Conservation (phyloP, 805 yeast genomes). For the Starmerella roubikii region DNA sequence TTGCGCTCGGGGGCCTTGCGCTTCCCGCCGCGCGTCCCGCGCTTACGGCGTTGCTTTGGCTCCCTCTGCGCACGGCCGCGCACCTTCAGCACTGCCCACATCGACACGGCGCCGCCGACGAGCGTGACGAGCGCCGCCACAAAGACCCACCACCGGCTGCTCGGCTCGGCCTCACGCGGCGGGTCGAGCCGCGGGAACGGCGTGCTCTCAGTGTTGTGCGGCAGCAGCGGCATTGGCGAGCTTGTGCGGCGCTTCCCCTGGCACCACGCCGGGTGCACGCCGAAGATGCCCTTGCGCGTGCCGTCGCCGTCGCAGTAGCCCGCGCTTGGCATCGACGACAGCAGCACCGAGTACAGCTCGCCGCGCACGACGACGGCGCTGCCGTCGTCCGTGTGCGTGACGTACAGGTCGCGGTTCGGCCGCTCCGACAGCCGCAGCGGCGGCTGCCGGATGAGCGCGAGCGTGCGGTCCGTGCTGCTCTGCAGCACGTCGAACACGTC, state of each 20-base stretch:
- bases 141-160: no score
- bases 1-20: neutral
- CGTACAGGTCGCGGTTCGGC: slow-evolving; percentile 37
- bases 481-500: slow-evolving; percentile 58
- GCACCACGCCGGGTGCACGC: slow-evolving; percentile 23
- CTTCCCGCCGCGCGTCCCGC: slow-evolving; percentile 73
- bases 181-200: slow-evolving; percentile 10
- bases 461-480: slow-evolving; percentile 11
- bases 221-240: slow-evolving; percentile 8
- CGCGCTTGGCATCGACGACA: slow-evolving; percentile 43
- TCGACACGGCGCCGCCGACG: neutral
- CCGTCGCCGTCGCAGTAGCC: slow-evolving; percentile 15
- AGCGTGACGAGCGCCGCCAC: neutral
- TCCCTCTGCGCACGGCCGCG: neutral
- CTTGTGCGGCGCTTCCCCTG: slow-evolving; percentile 10
- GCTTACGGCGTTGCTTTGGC: slow-evolving; percentile 45
- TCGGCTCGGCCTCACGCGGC: no score
- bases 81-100: neutral
- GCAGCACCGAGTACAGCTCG: slow-evolving; percentile 62
- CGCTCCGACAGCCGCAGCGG: slow-evolving; percentile 9
- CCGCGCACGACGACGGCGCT: slow-evolving; percentile 26
- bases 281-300: slow-evolving; percentile 7
- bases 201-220: slow-evolving; percentile 4
- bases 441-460: slow-evolving; percentile 30
- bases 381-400: slow-evolving; percentile 49